Evolutionary conservation across 108 stramenopile species (phyloP), one percentile per base, ranked within the genome.

Genomic region (Cyclotella cryptica): DNA sequence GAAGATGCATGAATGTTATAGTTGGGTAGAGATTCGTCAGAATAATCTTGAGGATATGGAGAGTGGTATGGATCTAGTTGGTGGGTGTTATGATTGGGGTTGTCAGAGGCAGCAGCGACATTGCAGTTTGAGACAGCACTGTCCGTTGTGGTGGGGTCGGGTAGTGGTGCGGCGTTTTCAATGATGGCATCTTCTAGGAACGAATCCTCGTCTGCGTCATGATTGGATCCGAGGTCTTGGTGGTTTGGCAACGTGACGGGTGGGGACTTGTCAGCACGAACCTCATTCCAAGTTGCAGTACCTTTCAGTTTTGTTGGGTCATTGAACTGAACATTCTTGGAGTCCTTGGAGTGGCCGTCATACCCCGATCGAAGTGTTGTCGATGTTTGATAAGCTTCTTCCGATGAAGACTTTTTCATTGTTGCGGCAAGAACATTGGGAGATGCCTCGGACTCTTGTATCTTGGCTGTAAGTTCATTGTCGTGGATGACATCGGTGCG

Each of bases 1-100:
- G 65, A 46, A 19, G 65, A 66, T 21, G 65, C 65, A 35, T 66
- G 65, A 45, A 47, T 12, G 46, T 66, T 47, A 40, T 66, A 47
- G 30, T 15, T 47, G 43, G 65, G 5, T 15, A 42, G 41, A 12
- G 62, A 63, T 42, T 63, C 62, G 15, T 63, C 62, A 13, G 57
- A 58, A 21, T 49, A n/a, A 8, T 51, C 17, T 51, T 51, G 49
- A 3, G 19, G 57, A 27, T 58, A 27, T 12, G 14, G 40, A 17
- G 47, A 49, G 15, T 49, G 47, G 47, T 7, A 49, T 49, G 47
- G 15, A 10, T 30, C 30, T 39, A 10, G 1, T n/a, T 24, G 22
- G 55, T 22, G 12, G 19, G 2, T 24, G 55, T 9, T 12, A 55
- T 55, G 55, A 22, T 55, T 22, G 55, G 9, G 61, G 18, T 30